Base-by-base conservation (phyloP, 148 eudicot species). In the Pouteria glomerata region DNA sequence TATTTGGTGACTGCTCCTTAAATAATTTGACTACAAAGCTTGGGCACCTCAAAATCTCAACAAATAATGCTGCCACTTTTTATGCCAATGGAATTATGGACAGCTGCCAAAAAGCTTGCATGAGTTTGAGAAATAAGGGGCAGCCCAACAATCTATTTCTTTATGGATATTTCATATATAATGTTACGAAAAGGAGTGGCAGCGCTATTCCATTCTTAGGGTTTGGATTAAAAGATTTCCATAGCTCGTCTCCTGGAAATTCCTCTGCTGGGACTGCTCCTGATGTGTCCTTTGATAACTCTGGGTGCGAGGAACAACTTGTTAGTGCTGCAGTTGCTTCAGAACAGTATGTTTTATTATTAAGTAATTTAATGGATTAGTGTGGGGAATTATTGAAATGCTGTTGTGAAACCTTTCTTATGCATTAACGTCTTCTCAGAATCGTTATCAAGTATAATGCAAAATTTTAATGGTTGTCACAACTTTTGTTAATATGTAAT, bases 121-220 rank as follows among this genome's bases (percentile, higher is more conserved):
- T 88, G 92, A 85, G 84, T 69, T 76, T 83, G 77, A 82, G 74
- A 57, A 88, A 86, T 60, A 79, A 56, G 26, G 90, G 76, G 53
- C 83, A 68, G 62, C 80, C 78, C 27, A 73, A 80, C 63, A 80
- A 77, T 30, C 63, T 69, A 44, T 63, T 79, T 39, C 31, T 86
- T 18, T 85, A 80, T 73, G 87, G 86, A 41, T 86, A 88, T 74
- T 85, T 86, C 61, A 70, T 76, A 24, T 83, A 77, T 69, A 81
- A 79, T 73, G 82, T 76, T 69, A 76, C 79, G 37, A n/a, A n/a
- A n/a, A 74, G 86, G 62, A 83, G 74, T 58, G 82, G 78, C 23
- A 69, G 50, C 31, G 63, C 72, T 41, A 50, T 76, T 77, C 77
- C 79, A 27, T 66, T 66, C 19, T 55, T 76, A 37, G 82, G 74